These are phyloP conservation scores for Pterula multifida DNA, from an alignment of 1,284 basidiomycete genomes.

Conservation along the genomic window DNA sequence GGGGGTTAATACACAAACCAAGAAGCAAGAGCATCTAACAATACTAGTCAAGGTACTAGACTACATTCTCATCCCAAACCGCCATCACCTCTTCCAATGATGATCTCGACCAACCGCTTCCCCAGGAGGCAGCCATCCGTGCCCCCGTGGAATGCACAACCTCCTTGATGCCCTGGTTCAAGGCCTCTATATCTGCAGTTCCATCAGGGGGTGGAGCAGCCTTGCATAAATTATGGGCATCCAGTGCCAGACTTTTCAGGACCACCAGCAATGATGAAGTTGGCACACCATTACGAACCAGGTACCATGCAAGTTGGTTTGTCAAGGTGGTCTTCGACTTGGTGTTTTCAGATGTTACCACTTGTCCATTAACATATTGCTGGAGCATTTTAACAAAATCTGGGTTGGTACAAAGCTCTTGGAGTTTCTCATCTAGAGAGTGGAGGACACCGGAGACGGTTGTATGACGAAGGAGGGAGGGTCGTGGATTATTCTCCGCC, in stretches of 20 bases:
- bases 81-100: slow-evolving; percentile 37
- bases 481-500: slow-evolving; percentile 46
- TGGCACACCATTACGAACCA: slow-evolving; percentile 56
- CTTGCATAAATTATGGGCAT: slow-evolving; percentile 44
- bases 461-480: slow-evolving; percentile 55
- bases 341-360: slow-evolving; percentile 15
- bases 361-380: slow-evolving; percentile 40
- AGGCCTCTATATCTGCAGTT: slow-evolving; percentile 27
- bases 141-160: slow-evolving; percentile 56
- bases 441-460: slow-evolving; percentile 53
- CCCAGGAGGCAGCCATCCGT: slow-evolving; percentile 52
- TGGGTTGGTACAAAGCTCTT: slow-evolving; percentile 28
- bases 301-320: slow-evolving; percentile 39
- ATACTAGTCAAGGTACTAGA: neutral
- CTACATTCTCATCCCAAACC: neutral
- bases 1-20: neutral
- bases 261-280: slow-evolving; percentile 49
- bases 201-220: slow-evolving; percentile 38
- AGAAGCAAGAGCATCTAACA: neutral
- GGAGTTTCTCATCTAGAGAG: slow-evolving; percentile 45
- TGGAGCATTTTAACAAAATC: slow-evolving; percentile 34
- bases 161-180: slow-evolving; percentile 55
- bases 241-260: slow-evolving; percentile 42
- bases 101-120: slow-evolving; percentile 53
- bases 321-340: slow-evolving; percentile 27